Evolutionary conservation across 257 asterid species (phyloP).

Genomic region (Plectranthus barbatus): DNA sequence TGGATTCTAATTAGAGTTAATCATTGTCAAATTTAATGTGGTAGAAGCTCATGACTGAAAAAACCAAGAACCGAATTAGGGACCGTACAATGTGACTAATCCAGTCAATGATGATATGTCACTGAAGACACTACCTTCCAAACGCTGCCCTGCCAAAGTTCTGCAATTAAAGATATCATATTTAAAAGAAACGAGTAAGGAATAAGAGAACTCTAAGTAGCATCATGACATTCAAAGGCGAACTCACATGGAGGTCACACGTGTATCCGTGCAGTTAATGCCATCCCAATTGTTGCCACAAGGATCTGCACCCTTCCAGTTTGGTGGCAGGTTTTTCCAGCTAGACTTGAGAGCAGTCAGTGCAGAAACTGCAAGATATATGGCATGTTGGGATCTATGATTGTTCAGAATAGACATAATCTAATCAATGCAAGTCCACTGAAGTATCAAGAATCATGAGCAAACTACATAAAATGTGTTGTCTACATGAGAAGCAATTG

Average conservation of each 20-base stretch:
- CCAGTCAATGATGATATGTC: constrained; percentile 57
- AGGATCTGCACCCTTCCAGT: constrained; percentile 78
- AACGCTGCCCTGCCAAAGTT: constrained; percentile 44
- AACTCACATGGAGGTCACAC: constrained; percentile 63
- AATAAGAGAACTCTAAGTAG: background rate
- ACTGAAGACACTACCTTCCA: constrained; percentile 50
- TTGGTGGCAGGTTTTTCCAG: constrained; percentile 85
- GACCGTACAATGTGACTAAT: constrained; percentile 48
- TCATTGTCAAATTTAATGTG: background rate
- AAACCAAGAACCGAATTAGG: constrained; percentile 5
- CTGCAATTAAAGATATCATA: constrained; percentile 30
- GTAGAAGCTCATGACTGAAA: background rate
- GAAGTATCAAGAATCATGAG: background rate
- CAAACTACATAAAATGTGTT: background rate
- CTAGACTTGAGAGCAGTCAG: constrained; percentile 51
- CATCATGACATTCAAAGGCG: background rate
- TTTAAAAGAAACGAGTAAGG: background rate
- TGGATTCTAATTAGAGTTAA: background rate
- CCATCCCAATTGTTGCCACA: constrained; percentile 81
- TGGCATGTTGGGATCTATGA: background rate
- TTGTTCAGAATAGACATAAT: background rate
- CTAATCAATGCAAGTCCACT: background rate
- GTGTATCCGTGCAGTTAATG: constrained; percentile 44
- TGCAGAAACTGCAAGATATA: constrained; percentile 49
- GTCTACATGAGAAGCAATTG: background rate